Conservation (phyloP, 2,329 filamentous ascomycete genomes). For the Alternaria burnsii region DNA sequence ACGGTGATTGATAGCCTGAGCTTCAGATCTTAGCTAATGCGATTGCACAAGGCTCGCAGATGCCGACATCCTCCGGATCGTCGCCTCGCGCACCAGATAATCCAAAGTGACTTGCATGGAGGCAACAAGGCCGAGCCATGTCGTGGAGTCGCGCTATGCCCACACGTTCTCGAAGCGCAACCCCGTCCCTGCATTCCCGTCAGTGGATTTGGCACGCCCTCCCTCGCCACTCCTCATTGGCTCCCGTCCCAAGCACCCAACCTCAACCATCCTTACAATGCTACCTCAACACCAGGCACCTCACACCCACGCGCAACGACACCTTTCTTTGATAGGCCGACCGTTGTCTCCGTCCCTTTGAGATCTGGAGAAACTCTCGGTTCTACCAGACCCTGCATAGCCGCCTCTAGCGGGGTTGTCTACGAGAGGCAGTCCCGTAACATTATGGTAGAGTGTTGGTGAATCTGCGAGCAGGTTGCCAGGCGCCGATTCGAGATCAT, state of each 20-base stretch:
- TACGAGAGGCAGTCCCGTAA: slow-evolving; percentile 22
- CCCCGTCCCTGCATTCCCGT: slow-evolving; percentile 37
- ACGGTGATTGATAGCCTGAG: neutral
- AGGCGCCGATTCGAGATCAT: slow-evolving; percentile 30
- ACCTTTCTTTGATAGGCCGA: slow-evolving; percentile 42
- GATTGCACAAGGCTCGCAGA: neutral
- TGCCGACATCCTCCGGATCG: slow-evolving; percentile 29
- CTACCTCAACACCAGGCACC: slow-evolving; percentile 47
- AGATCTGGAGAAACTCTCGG: slow-evolving; percentile 40
- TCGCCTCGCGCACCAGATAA: slow-evolving; percentile 3
- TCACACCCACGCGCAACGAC: slow-evolving; percentile 42
- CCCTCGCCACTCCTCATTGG: slow-evolving; percentile 39
- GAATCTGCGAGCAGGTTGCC: slow-evolving; percentile 4
- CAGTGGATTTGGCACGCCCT: slow-evolving; percentile 40
- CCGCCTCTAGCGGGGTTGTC: slow-evolving; percentile 40
- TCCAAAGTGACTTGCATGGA: slow-evolving; percentile 7
- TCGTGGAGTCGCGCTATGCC: neutral
- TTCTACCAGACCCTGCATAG: slow-evolving; percentile 42
- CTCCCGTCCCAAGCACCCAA: slow-evolving; percentile 22
- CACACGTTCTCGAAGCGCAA: slow-evolving; percentile 11
- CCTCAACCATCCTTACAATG: slow-evolving; percentile 23
- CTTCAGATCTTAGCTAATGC: neutral
- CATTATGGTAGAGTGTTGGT: slow-evolving; percentile 16
- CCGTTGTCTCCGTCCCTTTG: slow-evolving; percentile 11
- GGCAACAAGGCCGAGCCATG: slow-evolving; percentile 10